phyloP scores from a whole-genome alignment of 805 yeast species.

The Zygotorulaspora florentina region DNA sequence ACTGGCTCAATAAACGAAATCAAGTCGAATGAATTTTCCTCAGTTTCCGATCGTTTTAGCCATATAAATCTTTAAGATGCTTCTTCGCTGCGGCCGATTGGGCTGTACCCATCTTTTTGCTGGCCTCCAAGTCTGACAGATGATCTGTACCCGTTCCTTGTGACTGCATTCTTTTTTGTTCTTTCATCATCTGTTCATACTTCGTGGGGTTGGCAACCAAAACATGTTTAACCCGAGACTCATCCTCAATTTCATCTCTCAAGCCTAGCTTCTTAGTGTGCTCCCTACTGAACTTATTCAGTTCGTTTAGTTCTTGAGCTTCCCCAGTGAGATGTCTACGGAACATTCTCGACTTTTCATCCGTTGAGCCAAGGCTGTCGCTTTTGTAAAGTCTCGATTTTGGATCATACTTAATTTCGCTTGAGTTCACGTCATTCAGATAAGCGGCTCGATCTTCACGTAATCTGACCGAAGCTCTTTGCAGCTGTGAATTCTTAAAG shows the following conservation, averaged over 20 bases:
- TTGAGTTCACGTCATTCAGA: slow-evolving; percentile 46
- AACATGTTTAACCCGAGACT: slow-evolving; percentile 28
- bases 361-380: slow-evolving; percentile 33
- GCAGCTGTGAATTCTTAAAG: slow-evolving; percentile 11
- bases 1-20: neutral
- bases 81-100: slow-evolving; percentile 18
- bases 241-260: slow-evolving; percentile 26
- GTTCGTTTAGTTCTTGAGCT: slow-evolving; percentile 47
- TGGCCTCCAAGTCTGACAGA: slow-evolving; percentile 15
- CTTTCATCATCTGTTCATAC: slow-evolving; percentile 26
- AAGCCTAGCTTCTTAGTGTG: slow-evolving; percentile 32
- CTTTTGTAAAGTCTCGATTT: slow-evolving; percentile 43
- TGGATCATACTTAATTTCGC: slow-evolving; percentile 49
- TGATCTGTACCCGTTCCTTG: neutral
- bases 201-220: slow-evolving; percentile 36
- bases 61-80: slow-evolving; percentile 22
- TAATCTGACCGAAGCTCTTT: slow-evolving; percentile 46
- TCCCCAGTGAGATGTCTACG: slow-evolving; percentile 54
- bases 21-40: no score
- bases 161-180: slow-evolving; percentile 6
- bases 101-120: slow-evolving; percentile 20
- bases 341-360: slow-evolving; percentile 44
- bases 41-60: slow-evolving; percentile 30
- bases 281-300: slow-evolving; percentile 50
- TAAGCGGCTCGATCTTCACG: slow-evolving; percentile 76